A percentile compares a stretch with the other conserved stretches of the same genome.
Evolutionary conservation across 2,329 filamentous ascomycete genomes (phyloP).

Genomic region (Thyridium curvatum): DNA sequence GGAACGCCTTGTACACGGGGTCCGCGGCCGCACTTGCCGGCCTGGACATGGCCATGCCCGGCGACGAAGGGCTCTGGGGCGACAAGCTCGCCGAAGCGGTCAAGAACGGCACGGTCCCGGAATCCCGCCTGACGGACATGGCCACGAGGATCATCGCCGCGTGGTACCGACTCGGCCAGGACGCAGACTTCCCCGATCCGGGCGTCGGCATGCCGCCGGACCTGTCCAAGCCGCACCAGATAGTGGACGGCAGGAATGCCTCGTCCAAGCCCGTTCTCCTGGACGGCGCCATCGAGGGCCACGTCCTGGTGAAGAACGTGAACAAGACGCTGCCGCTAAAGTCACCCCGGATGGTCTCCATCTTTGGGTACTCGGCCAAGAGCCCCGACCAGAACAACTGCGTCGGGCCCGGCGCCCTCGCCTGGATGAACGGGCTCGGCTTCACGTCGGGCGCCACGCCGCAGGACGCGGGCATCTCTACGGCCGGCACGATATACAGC

Average conservation of each 20-base stretch:
- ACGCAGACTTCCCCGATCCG: slow-evolving; percentile 35
- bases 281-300: slow-evolving; percentile 55
- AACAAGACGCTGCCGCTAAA: slow-evolving; percentile 48
- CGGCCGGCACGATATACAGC: slow-evolving; percentile 34
- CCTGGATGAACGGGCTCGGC: slow-evolving; percentile 19
- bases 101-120: slow-evolving; percentile 50
- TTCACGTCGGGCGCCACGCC: not conserved
- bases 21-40: slow-evolving; percentile 57
- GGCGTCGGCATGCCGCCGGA: slow-evolving; percentile 46
- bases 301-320: slow-evolving; percentile 58
- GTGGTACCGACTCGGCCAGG: slow-evolving; percentile 51
- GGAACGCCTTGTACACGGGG: slow-evolving; percentile 60
- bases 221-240: slow-evolving; percentile 40
- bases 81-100: slow-evolving; percentile 53
- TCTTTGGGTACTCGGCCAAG: slow-evolving; percentile 57
- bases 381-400: slow-evolving; percentile 34
- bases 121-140: slow-evolving; percentile 37
- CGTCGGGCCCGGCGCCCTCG: slow-evolving; percentile 24
- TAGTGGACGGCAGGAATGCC: slow-evolving; percentile 49
- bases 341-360: slow-evolving; percentile 41
- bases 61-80: slow-evolving; percentile 31
- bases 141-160: slow-evolving; percentile 36
- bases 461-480: slow-evolving; percentile 17
- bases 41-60: slow-evolving; percentile 67
- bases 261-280: slow-evolving; percentile 34